Percentiles rank a stretch among this genome's conserved stretches.
phyloP scores from a whole-genome alignment of 306 rosid species.

The Corylus avellana region DNA sequence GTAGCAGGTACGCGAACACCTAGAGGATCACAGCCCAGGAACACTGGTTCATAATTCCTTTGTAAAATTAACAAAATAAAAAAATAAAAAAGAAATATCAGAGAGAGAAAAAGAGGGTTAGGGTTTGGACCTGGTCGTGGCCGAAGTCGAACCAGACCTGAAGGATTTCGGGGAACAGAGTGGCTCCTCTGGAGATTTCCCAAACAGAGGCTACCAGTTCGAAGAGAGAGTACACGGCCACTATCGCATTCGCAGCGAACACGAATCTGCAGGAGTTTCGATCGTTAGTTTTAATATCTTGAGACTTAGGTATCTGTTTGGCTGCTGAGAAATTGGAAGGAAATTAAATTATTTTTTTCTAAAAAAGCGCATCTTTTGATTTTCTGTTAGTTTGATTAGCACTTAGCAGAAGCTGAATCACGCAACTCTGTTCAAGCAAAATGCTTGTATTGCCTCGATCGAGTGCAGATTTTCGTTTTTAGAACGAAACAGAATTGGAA shows the following conservation, averaged over 20 bases:
- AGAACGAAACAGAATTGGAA: background rate
- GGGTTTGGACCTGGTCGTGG: slow-evolving; percentile 84
- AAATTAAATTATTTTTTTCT: background rate
- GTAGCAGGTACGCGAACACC: slow-evolving; percentile 85
- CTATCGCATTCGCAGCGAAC: slow-evolving; percentile 84
- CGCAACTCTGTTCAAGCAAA: background rate
- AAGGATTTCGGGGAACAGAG: slow-evolving; percentile 77
- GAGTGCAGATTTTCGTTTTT: background rate
- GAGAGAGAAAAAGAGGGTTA: background rate
- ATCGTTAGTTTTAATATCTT: background rate
- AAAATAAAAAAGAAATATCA: background rate
- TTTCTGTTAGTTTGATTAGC: background rate
- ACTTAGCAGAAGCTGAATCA: background rate
- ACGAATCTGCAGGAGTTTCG: slow-evolving; percentile 59
- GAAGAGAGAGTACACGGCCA: slow-evolving; percentile 73
- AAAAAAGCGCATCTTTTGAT: background rate
- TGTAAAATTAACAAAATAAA: background rate
- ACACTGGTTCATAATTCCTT: background rate
- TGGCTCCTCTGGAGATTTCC: slow-evolving; percentile 85
- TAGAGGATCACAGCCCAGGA: slow-evolving; percentile 35
- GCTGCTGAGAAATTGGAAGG: slow-evolving; percentile 10
- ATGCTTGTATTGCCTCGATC: background rate
- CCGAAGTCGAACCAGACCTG: slow-evolving; percentile 99
- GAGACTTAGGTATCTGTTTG: background rate
- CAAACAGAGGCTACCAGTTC: slow-evolving; percentile 88